Percentiles rank a stretch among this genome's conserved stretches.
These are phyloP conservation scores for Lasiosphaeria ovina DNA, from an alignment of 495 filamentous ascomycete genomes.

Conservation along the genomic window DNA sequence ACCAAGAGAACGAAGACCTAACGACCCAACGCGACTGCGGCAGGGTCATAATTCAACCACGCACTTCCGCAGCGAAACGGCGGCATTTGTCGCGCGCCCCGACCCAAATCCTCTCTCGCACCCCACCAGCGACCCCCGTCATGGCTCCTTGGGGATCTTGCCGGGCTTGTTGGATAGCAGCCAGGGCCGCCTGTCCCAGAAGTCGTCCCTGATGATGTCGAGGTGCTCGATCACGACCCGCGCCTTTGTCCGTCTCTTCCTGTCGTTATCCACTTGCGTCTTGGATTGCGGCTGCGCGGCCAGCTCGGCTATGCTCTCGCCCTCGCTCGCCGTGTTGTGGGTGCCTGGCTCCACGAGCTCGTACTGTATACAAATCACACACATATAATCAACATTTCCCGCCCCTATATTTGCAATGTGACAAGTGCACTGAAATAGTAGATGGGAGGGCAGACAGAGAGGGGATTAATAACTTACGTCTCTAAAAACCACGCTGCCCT, in stretches of 20 bases:
- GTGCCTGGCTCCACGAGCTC: constrained; percentile 52
- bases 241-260: constrained; percentile 71
- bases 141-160: constrained; percentile 57
- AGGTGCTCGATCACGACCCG: constrained; percentile 76
- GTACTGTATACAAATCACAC: constrained; percentile 33
- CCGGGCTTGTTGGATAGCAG: constrained; percentile 74
- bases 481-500: constrained; percentile 85
- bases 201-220: constrained; percentile 91
- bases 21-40: too few relatives aligned
- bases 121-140: not conserved
- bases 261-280: constrained; percentile 73
- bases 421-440: too few relatives aligned
- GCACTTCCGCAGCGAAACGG: too few relatives aligned
- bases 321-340: constrained; percentile 34
- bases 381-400: too few relatives aligned
- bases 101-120: too few relatives aligned
- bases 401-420: too few relatives aligned
- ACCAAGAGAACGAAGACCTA: too few relatives aligned
- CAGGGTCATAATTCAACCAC: too few relatives aligned
- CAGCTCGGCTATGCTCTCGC: constrained; percentile 39
- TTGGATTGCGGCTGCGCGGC: constrained; percentile 59
- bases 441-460: not conserved
- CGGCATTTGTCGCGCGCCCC: too few relatives aligned
- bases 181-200: constrained; percentile 87
- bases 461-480: constrained; percentile 54